Evolutionary conservation across 148 eudicot species (phyloP).

Genomic region (Oxyria digyna): DNA sequence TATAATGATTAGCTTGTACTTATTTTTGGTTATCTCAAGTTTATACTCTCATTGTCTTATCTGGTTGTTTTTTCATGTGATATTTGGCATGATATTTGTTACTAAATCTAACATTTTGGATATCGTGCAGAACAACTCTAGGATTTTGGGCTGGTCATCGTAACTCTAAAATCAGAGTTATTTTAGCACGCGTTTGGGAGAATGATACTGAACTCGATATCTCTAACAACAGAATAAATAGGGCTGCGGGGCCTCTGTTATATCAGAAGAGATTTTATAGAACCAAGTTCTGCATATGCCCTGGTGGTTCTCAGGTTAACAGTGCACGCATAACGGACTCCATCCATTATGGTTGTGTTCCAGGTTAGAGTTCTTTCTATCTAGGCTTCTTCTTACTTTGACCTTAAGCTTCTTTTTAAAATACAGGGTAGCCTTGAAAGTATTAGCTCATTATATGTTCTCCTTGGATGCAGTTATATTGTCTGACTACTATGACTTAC

Average conservation of each 20-base stretch:
- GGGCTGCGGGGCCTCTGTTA: conserved; percentile 55
- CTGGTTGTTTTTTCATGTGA: background rate
- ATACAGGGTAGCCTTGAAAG: background rate
- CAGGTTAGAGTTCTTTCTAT: conserved; percentile 30
- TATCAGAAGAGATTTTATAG: conserved; percentile 62
- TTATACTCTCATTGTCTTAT: background rate
- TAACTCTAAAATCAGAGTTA: conserved; percentile 65
- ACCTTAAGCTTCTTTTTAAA: background rate
- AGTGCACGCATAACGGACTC: conserved; percentile 80
- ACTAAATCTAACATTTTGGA: conserved; percentile 10
- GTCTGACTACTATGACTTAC: conserved; percentile 64
- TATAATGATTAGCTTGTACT: background rate
- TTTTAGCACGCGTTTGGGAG: conserved; percentile 63
- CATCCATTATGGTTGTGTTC: conserved; percentile 76
- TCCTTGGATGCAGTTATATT: conserved; percentile 39
- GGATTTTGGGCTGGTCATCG: conserved; percentile 84
- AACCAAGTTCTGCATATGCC: conserved; percentile 67
- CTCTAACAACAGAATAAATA: conserved; percentile 60
- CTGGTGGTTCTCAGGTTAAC: conserved; percentile 84
- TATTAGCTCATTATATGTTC: background rate
- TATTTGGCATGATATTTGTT: background rate
- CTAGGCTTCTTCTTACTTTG: background rate
- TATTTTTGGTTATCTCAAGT: background rate
- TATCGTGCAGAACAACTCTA: conserved; percentile 48
- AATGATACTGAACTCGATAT: conserved; percentile 76